Base-by-base conservation (phyloP, 257 asterid species). In the Forsythia viridissima region DNA sequence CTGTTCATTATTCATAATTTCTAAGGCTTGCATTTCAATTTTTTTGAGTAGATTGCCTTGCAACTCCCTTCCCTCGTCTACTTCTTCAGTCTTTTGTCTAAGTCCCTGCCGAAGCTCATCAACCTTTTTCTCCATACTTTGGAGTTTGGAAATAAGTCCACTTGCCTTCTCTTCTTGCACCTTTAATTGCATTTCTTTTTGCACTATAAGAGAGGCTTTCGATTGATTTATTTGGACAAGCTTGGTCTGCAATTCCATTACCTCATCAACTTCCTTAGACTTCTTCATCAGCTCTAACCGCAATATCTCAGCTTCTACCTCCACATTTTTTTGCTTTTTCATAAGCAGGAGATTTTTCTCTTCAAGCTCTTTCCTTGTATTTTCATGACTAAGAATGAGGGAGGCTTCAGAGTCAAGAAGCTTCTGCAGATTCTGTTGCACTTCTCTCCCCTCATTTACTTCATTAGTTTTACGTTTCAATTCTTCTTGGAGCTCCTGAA, bases 221-320 rank as follows among this genome's bases (percentile, higher is more conserved):
- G 85, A 82, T 67, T 87, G 88, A 80, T 87, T 83, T 48, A 84
- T 41, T 61, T 81, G 85, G 76, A 92, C 91, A 78, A 92, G 91
- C 88, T 84, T 85, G 75, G 82, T 84, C 75, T 89, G 89, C 80
- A 87, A 82, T 72, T 81, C 85, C 91, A 86, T 88, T 73, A 76
- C 82, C 57, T 83, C 89, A 73, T 89, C 97, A 79, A 86, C 86
- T 85, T 91, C 97, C 86, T 72, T 80, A 15, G 89, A 82, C 86
- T 89, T 92, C 81, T 79, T 84, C 82, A 71, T 83, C 66, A 91
- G 82, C 85, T 87, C 92, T 66, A 43, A 73, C 72, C 76, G 83
- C 84, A 92, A 76, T 68, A 85, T 85, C 79, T 79, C 90, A 73
- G 66, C 85, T 75, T 88, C 96, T 74, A 75, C 72, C 89, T 85